These are phyloP conservation scores for Phaffomyces thermotolerans DNA, from an alignment of 805 yeast genomes.

Conservation along the genomic window DNA sequence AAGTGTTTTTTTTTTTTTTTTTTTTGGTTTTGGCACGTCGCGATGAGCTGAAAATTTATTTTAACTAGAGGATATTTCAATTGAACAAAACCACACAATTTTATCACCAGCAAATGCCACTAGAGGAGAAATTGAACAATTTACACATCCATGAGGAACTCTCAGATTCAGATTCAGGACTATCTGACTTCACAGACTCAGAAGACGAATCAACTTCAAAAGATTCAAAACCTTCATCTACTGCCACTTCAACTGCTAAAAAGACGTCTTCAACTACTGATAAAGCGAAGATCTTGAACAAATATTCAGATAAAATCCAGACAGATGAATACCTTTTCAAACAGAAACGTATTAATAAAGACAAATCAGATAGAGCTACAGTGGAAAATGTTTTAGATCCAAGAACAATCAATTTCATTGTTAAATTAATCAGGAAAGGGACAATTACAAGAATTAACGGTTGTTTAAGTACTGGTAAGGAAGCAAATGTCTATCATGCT, in stretches of 20 bases:
- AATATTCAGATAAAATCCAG: slow-evolving; percentile 57
- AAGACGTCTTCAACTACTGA: slow-evolving; percentile 19
- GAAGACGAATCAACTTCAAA: slow-evolving; percentile 4
- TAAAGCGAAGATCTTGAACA: slow-evolving; percentile 47
- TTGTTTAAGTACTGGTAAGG: slow-evolving; percentile 94
- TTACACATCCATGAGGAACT: not conserved
- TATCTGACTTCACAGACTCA: slow-evolving; percentile 8
- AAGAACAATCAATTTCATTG: slow-evolving; percentile 76
- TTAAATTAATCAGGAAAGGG: slow-evolving; percentile 77
- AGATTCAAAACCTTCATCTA: not conserved
- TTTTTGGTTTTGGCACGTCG: not conserved
- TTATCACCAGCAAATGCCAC: not conserved
- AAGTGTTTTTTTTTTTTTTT: too few species aligned
- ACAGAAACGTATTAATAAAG: slow-evolving; percentile 58
- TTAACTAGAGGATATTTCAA: not conserved
- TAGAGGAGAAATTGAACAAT: slow-evolving; percentile 6
- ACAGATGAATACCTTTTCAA: slow-evolving; percentile 50
- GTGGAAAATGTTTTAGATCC: slow-evolving; percentile 97
- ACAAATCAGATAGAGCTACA: slow-evolving; percentile 90
- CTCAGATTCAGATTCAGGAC: slow-evolving; percentile 5
- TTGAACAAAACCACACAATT: too few species aligned
- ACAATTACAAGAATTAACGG: slow-evolving; percentile 83
- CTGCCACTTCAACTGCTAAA: not conserved
- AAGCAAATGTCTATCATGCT: slow-evolving; percentile 96
- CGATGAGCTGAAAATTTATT: slow-evolving; percentile 4